Evolutionary conservation across 495 filamentous ascomycete species (phyloP), one percentile per base, ranked within the genome.

Genomic region (Penicillium pancosmium): DNA sequence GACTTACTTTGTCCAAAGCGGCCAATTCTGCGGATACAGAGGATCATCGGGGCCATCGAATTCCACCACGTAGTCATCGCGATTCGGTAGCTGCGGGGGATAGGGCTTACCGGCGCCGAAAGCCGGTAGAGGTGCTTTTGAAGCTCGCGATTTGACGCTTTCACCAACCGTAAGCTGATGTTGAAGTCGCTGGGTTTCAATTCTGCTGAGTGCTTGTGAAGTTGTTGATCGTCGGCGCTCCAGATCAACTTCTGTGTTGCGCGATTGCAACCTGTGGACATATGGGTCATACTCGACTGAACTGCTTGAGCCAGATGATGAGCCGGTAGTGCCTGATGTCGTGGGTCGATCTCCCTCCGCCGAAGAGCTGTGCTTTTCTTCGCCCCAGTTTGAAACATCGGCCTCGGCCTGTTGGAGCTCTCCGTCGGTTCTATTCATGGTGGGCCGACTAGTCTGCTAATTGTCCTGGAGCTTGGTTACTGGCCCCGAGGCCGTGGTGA

Each of bases 21-120:
- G 79, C 91, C 91, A 94, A 70, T 94, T 94, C 72, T 90, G 85
- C 1, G 90, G 86, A 68, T 94, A 90, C 44, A 88, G 63, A 4
- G 90, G 89, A 70, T 93, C 90, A 62, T 89, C 78, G 12, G 82
- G 82, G 1, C 91, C 91, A 54, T 89, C 64, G 55, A 83, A 85
- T 54, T 84, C 80, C 9, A 85, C 81, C 15, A 84, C 75, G 61
- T 84, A 84, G 27, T 76, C 80, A 2, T 79, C 71, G 8, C 69
- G 65, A 31, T 73, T 68, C 4, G 81, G 81, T 3, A 95, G 66
- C 0, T 69, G 78, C 7, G 90, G 91, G 91, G 91, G 91, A 68
- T 88, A 93, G 5, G 88, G 82, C 73, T 92, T 94, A 1, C 90
- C 91, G 43, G 77, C 86, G 38, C 90, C 90, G 58, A 78, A 71